Conservation (phyloP, 345 rosid species). For the Eucalyptus tenuipes region DNA sequence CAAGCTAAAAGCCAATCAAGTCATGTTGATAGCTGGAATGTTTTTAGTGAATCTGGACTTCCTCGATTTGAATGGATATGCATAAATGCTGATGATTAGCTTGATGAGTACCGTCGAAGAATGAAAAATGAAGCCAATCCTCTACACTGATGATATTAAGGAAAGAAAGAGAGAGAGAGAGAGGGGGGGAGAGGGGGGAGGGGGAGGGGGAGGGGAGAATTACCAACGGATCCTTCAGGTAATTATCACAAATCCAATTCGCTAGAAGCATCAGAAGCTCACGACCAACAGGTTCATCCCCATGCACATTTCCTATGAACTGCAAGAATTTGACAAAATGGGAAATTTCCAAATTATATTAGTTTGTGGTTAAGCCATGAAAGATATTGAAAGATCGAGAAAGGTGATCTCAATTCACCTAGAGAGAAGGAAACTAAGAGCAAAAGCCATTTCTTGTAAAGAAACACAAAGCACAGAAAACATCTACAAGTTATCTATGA, state of each 20-base stretch:
- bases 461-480: background rate
- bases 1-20: background rate
- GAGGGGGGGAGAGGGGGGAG: background rate
- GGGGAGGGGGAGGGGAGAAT: background rate
- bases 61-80: background rate
- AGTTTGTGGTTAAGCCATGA: background rate
- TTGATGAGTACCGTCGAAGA: background rate
- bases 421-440: background rate
- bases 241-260: slow-evolving; percentile 90
- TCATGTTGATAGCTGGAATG: background rate
- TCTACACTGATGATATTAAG: background rate
- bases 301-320: slow-evolving; percentile 95
- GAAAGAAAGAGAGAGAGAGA: background rate
- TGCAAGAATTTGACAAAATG: slow-evolving; percentile 5
- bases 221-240: slow-evolving; percentile 71
- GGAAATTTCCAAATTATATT: background rate
- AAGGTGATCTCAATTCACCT: background rate
- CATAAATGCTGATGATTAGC: background rate
- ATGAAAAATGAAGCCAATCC: background rate
- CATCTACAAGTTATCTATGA: background rate
- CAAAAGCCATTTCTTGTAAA: background rate
- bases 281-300: slow-evolving; percentile 95
- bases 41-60: background rate
- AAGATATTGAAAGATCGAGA: background rate
- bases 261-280: slow-evolving; percentile 74